Evolutionary conservation across 371 early-diverging fungal genomes (phyloP).

Genomic region (Edhazardia aedis): DNA sequence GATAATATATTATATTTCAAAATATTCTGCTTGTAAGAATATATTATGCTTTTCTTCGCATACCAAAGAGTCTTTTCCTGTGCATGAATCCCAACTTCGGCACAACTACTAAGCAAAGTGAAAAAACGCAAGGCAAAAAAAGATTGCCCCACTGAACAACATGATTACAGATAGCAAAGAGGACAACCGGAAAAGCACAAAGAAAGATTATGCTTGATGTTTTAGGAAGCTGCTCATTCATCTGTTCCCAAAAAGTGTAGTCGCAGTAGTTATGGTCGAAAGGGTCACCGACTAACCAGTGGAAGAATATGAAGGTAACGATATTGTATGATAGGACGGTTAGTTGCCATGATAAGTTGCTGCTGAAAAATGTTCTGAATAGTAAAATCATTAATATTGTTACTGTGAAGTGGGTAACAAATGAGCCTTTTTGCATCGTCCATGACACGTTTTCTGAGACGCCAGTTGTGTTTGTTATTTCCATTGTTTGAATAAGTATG

Average conservation of each 20-base stretch:
- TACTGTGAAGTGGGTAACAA: constrained; percentile 25
- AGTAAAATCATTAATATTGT: constrained; percentile 13
- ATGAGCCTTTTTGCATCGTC: constrained; percentile 36
- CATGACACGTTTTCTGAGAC: constrained; percentile 41
- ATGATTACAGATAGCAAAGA: constrained; percentile 33
- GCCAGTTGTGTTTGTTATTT: too few species aligned
- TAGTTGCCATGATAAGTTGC: constrained; percentile 24
- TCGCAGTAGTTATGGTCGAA: constrained; percentile 36
- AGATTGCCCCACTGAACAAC: constrained; percentile 33
- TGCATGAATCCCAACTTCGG: constrained; percentile 47
- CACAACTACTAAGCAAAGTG: constrained; percentile 35
- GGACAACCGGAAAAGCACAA: constrained; percentile 36
- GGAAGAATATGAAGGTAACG: constrained; percentile 45
- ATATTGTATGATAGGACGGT: constrained; percentile 43
- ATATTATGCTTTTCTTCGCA: neutral
- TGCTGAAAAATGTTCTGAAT: constrained; percentile 11
- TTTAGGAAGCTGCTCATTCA: constrained; percentile 39
- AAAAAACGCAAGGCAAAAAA: constrained; percentile 26
- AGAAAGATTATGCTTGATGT: constrained; percentile 38
- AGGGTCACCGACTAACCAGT: constrained; percentile 47
- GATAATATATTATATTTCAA: too few species aligned
- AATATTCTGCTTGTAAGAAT: too few species aligned
- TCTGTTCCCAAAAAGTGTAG: constrained; percentile 48
- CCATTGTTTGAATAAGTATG: too few species aligned
- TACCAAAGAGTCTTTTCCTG: constrained; percentile 31